phyloP scores from a whole-genome alignment of 2,329 filamentous ascomycete genomes.

The Helotiales sp. region DNA sequence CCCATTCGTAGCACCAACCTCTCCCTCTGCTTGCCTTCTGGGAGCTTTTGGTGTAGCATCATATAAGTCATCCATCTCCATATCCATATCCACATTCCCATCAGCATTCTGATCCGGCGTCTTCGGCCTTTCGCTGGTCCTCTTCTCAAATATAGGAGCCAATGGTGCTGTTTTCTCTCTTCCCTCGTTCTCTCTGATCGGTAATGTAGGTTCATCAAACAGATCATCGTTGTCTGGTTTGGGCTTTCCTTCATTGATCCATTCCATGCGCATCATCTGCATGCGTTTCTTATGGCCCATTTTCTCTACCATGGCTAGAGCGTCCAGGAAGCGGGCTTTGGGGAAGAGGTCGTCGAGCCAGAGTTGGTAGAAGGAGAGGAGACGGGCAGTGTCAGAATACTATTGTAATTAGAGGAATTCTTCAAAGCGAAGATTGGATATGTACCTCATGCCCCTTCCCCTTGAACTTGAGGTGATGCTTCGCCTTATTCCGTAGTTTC shows the following conservation, averaged over 20 bases:
- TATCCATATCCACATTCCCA: constrained; percentile 11
- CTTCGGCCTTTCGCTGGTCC: constrained; percentile 27
- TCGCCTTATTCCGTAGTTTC: constrained; percentile 71
- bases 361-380: constrained; percentile 89
- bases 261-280: constrained; percentile 72
- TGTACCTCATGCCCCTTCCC: constrained; percentile 89
- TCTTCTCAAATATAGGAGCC: constrained; percentile 40
- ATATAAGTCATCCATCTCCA: constrained; percentile 45
- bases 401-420: constrained; percentile 35
- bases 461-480: constrained; percentile 72
- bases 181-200: constrained; percentile 30
- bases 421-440: not conserved
- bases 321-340: constrained; percentile 90
- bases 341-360: constrained; percentile 98
- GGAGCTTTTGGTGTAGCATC: constrained; percentile 47
- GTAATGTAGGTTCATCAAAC: constrained; percentile 28
- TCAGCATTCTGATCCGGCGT: constrained; percentile 45
- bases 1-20: constrained; percentile 21
- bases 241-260: constrained; percentile 77
- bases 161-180: constrained; percentile 34
- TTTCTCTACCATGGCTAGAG: constrained; percentile 87
- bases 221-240: constrained; percentile 37
- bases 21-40: constrained; percentile 21
- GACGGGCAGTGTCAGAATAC: constrained; percentile 80
- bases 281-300: constrained; percentile 82